These are phyloP conservation scores for Backusella australiensis DNA, from an alignment of 192 early-diverging fungal genomes.

Conservation along the genomic window DNA sequence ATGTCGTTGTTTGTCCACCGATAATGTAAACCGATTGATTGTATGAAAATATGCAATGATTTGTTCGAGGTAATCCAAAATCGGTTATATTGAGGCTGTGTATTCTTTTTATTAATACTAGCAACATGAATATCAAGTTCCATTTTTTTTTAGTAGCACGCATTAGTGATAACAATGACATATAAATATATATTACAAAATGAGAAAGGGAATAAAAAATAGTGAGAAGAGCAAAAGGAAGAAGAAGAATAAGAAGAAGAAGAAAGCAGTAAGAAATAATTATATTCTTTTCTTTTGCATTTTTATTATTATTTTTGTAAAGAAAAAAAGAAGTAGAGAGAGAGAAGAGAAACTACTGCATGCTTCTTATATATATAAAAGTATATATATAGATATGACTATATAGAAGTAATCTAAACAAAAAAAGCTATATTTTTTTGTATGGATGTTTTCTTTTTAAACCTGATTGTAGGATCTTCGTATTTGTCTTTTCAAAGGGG, in stretches of 20 bases:
- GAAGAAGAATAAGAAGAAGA: not conserved
- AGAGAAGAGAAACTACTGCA: not conserved
- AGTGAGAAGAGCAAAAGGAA: not conserved
- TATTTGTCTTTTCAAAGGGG: not conserved
- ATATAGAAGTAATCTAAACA: not conserved
- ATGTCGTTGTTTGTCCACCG: not conserved
- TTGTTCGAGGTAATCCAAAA: not conserved
- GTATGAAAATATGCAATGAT: not conserved
- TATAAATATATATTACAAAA: not conserved
- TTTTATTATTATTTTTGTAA: not conserved
- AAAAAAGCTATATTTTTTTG: not conserved
- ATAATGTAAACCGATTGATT: conserved; percentile 9
- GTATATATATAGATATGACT: not conserved
- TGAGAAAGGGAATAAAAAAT: not conserved
- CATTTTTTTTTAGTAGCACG: not conserved
- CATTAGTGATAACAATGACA: not conserved
- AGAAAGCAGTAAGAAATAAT: not conserved
- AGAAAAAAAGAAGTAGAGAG: not conserved
- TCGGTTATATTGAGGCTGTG: not conserved
- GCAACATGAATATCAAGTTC: not conserved
- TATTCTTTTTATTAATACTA: not conserved
- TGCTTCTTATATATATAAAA: not conserved
- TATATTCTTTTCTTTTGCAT: conserved; percentile 1
- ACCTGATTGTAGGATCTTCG: not conserved
- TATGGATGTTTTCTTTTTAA: not conserved